A percentile compares a stretch with the other conserved stretches of the same genome.
Evolutionary conservation across 306 rosid species (phyloP).

Genomic region (Cicer bijugum): DNA sequence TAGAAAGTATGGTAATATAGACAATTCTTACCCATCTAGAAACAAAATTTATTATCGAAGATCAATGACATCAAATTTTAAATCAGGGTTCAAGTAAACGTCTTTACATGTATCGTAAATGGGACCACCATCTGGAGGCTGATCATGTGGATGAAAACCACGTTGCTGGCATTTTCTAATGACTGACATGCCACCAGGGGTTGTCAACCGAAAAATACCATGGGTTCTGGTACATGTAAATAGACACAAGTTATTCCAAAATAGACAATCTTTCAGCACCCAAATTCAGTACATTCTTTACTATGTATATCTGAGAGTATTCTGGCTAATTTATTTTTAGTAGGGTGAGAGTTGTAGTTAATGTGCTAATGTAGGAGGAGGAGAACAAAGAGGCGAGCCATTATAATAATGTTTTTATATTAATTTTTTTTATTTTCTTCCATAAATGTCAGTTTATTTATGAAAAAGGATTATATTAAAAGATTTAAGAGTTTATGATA

Average conservation of each 20-base stretch:
- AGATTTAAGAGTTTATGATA: background rate
- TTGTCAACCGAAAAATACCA: slow-evolving; percentile 91
- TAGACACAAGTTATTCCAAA: slow-evolving; percentile 23
- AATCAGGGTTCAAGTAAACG: slow-evolving; percentile 81
- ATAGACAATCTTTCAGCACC: slow-evolving; percentile 23
- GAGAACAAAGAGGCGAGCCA: slow-evolving; percentile 23
- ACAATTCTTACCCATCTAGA: slow-evolving; percentile 43
- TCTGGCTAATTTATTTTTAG: slow-evolving; percentile 12
- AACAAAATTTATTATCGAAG: slow-evolving; percentile 61
- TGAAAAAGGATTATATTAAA: background rate
- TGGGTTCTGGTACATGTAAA: slow-evolving; percentile 66
- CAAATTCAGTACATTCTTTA: background rate
- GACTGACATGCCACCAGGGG: slow-evolving; percentile 91
- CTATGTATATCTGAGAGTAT: background rate
- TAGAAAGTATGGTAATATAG: slow-evolving; percentile 42
- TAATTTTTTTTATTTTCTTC: background rate
- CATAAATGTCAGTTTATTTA: slow-evolving; percentile 4
- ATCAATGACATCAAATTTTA: slow-evolving; percentile 89
- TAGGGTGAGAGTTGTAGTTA: slow-evolving; percentile 6
- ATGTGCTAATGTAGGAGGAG: slow-evolving; percentile 23
- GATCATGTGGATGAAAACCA: slow-evolving; percentile 84
- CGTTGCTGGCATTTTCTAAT: slow-evolving; percentile 87
- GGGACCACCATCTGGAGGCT: slow-evolving; percentile 94
- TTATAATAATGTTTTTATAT: background rate
- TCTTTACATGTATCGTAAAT: slow-evolving; percentile 82